phyloP scores from a whole-genome alignment of 176 grass and related monocot genomes.

The Aegilops umbellulata region DNA sequence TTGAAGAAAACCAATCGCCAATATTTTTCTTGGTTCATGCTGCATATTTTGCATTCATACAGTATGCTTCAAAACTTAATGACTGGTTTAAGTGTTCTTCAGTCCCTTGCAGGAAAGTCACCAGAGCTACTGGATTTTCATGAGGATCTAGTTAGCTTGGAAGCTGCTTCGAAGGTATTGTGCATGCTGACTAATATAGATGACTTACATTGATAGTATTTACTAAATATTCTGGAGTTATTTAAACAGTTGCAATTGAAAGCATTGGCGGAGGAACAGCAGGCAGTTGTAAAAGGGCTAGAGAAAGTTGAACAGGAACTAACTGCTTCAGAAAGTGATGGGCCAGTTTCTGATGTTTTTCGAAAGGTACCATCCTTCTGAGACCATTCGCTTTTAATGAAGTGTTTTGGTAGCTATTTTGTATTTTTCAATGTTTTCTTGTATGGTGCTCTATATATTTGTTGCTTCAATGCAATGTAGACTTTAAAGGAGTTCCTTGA shows the following conservation, averaged over 20 bases:
- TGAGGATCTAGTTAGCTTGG: constrained; percentile 77
- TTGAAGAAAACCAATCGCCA: neutral
- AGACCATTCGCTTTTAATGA: neutral
- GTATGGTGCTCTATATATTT: neutral
- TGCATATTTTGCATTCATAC: constrained; percentile 31
- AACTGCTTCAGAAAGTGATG: constrained; percentile 80
- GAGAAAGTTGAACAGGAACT: constrained; percentile 84
- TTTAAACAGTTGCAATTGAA: constrained; percentile 85
- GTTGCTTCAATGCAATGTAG: constrained; percentile 47
- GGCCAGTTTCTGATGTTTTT: constrained; percentile 77
- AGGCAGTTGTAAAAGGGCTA: constrained; percentile 76
- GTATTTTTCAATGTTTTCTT: constrained; percentile 10
- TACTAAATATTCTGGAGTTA: constrained; percentile 34
- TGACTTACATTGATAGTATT: constrained; percentile 9
- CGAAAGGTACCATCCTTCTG: constrained; percentile 46
- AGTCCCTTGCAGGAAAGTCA: constrained; percentile 86
- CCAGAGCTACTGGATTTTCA: constrained; percentile 77
- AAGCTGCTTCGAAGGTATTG: constrained; percentile 88
- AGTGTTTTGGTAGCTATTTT: constrained; percentile 9
- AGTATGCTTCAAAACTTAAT: constrained; percentile 32
- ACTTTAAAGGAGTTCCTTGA: constrained; percentile 86
- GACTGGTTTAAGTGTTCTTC: constrained; percentile 51
- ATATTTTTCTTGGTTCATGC: neutral
- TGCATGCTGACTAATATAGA: constrained; percentile 22
- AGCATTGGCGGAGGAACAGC: constrained; percentile 78